Conservation (phyloP, 2,329 filamentous ascomycete species). For the Scytalidium lignicola region DNA sequence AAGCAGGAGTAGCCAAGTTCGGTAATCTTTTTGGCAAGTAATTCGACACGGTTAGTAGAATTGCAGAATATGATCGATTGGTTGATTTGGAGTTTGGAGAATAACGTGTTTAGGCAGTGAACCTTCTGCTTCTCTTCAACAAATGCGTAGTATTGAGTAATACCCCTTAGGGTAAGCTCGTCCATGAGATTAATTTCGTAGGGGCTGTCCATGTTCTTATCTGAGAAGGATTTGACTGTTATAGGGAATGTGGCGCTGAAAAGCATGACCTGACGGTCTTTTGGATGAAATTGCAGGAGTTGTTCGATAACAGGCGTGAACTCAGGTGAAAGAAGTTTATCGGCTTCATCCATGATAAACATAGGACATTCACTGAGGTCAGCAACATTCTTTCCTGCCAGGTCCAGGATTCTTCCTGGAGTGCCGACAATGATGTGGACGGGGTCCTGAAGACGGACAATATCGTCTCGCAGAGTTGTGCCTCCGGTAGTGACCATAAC, state of each 20-base stretch:
- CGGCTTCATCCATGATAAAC: slow-evolving; percentile 99
- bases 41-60: slow-evolving; percentile 95
- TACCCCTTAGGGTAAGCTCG: slow-evolving; percentile 93
- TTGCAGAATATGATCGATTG: slow-evolving; percentile 99
- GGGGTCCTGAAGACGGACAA: slow-evolving; percentile 86
- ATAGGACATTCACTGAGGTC: slow-evolving; percentile 95
- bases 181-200: slow-evolving; percentile 99
- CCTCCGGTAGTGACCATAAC: slow-evolving; percentile 99
- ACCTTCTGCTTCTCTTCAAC: slow-evolving; percentile 99
- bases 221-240: slow-evolving; percentile 95
- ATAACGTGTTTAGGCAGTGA: slow-evolving; percentile 96
- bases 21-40: slow-evolving; percentile 98
- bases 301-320: slow-evolving; percentile 98
- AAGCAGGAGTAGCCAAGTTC: slow-evolving; percentile 99
- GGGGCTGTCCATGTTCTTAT: slow-evolving; percentile 94
- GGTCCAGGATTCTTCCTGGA: slow-evolving; percentile 89
- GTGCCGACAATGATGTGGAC: slow-evolving; percentile 98
- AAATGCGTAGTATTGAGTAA: slow-evolving; percentile 98
- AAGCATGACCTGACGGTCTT: slow-evolving; percentile 97
- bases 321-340: slow-evolving; percentile 93
- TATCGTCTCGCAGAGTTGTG: slow-evolving; percentile 92
- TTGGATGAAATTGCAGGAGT: slow-evolving; percentile 89
- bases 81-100: slow-evolving; percentile 98
- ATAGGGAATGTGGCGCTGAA: slow-evolving; percentile 98
- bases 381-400: slow-evolving; percentile 93